These are phyloP conservation scores for Kwoniella newhampshirensis DNA, from an alignment of 768 basidiomycete species.

Conservation along the genomic window DNA sequence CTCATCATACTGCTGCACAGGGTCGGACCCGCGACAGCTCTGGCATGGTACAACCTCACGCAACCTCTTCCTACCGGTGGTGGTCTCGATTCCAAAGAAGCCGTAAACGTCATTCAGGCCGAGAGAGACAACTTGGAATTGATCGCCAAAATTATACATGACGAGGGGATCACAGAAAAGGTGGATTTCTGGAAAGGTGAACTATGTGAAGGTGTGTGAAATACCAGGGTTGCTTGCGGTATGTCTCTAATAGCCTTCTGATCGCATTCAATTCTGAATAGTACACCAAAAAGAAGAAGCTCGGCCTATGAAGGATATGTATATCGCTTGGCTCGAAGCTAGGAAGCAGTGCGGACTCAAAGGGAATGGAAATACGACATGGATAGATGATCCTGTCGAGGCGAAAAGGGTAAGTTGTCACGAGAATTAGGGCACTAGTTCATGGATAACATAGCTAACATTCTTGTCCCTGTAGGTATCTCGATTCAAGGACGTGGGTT, in stretches of 20 bases:
- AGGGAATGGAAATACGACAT: neutral
- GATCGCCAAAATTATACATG: conserved; percentile 3
- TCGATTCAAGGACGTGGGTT: neutral
- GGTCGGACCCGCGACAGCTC: neutral
- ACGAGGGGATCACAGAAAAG: neutral
- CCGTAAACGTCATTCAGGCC: neutral
- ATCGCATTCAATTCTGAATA: too few species aligned
- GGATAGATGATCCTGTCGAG: neutral
- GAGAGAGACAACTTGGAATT: neutral
- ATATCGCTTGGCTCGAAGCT: neutral
- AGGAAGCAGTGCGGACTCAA: neutral
- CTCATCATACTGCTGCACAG: neutral
- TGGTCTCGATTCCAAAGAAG: neutral
- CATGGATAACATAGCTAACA: neutral
- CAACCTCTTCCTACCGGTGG: neutral
- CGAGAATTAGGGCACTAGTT: neutral
- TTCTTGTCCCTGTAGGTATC: neutral
- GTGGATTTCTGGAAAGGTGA: neutral
- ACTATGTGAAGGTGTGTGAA: neutral
- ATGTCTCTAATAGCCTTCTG: too few species aligned
- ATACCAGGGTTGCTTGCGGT: too few species aligned
- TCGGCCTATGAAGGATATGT: neutral
- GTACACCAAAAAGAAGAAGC: neutral
- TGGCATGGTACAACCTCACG: neutral
- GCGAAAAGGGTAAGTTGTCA: neutral